Base-by-base conservation (phyloP, 2,329 filamentous ascomycete species). In the Cordyceps tenuipes region DNA sequence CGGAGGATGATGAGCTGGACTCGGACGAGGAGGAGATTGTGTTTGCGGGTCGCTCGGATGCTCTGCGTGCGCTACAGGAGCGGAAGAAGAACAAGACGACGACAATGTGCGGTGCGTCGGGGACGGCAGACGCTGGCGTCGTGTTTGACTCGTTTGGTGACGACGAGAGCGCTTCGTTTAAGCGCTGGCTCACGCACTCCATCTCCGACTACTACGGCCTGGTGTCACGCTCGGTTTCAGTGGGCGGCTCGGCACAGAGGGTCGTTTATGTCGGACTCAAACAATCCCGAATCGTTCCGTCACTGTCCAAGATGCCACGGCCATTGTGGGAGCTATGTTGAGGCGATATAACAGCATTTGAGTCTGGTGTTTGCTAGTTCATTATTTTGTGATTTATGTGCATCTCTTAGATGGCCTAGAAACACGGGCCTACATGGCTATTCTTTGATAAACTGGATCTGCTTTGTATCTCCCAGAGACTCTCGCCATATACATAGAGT, bases 161-260 rank as follows among this genome's bases (percentile, higher is more conserved):
- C 60, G 91, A 92, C 67, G 85, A 86, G 62, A 83, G 85, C 8
- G 89, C 89, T 54, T 83, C 87, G 4, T 97, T 49, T 19, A 93
- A 89, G 65, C 89, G 93, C 64, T 97, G 92, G 89, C 83, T 97
- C 58, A 90, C 95, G 1, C 92, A 97, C 73, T 89, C 90, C 61
- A 92, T 97, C 64, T 93, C 90, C 10, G 84, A 88, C 46, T 97
- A 97, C 72, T 97, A 97, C 70, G 92, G 91, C 49, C 81, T 97
- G 60, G 83, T 86, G 62, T 96, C 92, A 21, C 91, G 86, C 77
- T 92, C 89, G 5, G 83, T 93, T 62, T 88, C 88, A 0, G 81
- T 87, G 1, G 86, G 85, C 36, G 79, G 85, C 64, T 87, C 90
- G 3, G 82, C 85, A 15, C 82, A 87, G 57, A 83, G 90, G 56